Percentiles rank a stretch among this genome's conserved stretches.
Evolutionary conservation across 2,329 filamentous ascomycete species (phyloP).

Genomic region (Tolypocladium guangdongense): DNA sequence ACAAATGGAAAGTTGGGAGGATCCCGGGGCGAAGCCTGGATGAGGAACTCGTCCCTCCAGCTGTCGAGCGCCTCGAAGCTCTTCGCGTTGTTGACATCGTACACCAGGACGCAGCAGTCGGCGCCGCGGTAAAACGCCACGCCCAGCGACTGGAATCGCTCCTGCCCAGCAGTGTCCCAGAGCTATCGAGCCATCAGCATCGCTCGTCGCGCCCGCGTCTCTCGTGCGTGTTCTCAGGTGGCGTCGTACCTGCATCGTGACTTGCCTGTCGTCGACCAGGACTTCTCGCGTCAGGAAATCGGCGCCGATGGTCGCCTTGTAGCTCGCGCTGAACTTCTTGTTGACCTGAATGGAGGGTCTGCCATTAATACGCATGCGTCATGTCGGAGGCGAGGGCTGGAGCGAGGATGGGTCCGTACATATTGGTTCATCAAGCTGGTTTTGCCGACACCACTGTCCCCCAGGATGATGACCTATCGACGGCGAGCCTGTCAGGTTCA

Average conservation of each 20-base stretch:
- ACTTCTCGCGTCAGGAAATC: slow-evolving; percentile 99
- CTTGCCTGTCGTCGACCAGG: slow-evolving; percentile 88
- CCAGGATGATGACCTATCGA: slow-evolving; percentile 90
- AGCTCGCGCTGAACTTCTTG: slow-evolving; percentile 99
- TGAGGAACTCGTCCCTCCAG: slow-evolving; percentile 96
- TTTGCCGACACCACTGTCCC: slow-evolving; percentile 97
- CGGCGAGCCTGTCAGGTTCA: slow-evolving; percentile 1
- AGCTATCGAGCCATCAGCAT: slow-evolving; percentile 44
- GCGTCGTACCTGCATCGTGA: slow-evolving; percentile 82
- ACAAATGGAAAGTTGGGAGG: slow-evolving; percentile 98
- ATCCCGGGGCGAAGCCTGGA: slow-evolving; percentile 92
- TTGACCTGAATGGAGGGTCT: slow-evolving; percentile 61
- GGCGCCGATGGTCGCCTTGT: slow-evolving; percentile 98
- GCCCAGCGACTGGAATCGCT: slow-evolving; percentile 92
- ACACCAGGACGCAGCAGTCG: slow-evolving; percentile 95
- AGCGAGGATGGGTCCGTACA: slow-evolving; percentile 46
- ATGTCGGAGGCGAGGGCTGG: not conserved
- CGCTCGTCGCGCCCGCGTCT: slow-evolving; percentile 3
- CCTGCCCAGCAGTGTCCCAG: slow-evolving; percentile 96
- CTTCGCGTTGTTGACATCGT: slow-evolving; percentile 98
- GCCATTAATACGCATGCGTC: slow-evolving; percentile 4
- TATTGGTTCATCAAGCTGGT: slow-evolving; percentile 99
- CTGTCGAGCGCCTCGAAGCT: slow-evolving; percentile 97
- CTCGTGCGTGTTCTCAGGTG: not conserved
- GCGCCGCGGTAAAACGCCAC: slow-evolving; percentile 96